Evolutionary conservation across 306 rosid species (phyloP).

Genomic region (Castanea mollissima): DNA sequence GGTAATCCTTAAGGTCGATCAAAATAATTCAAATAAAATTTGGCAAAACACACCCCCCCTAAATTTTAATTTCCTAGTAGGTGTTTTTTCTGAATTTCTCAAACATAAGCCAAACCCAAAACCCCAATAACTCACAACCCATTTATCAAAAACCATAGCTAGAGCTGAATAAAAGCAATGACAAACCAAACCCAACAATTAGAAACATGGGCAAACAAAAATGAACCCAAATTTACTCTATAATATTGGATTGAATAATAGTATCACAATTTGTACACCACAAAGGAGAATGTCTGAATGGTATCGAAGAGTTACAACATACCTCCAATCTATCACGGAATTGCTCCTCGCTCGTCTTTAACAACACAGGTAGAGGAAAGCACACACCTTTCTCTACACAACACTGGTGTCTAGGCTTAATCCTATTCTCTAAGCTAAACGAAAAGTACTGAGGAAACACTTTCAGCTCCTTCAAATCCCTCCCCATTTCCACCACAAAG

Average conservation of each 20-base stretch:
- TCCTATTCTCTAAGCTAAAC: conserved; percentile 79
- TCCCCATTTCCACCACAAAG: conserved; percentile 87
- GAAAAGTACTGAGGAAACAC: conserved; percentile 88
- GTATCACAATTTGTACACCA: conserved; percentile 52
- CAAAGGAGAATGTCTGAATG: conserved; percentile 66
- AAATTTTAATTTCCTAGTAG: too few relatives aligned
- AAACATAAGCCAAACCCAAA: too few relatives aligned
- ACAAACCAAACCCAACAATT: neutral
- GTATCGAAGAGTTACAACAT: conserved; percentile 75
- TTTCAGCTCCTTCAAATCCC: conserved; percentile 79
- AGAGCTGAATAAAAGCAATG: too few relatives aligned
- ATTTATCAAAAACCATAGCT: too few relatives aligned
- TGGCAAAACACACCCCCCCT: neutral
- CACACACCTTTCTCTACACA: conserved; percentile 83
- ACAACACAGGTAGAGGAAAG: conserved; percentile 68
- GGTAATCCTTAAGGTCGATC: neutral
- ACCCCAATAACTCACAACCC: too few relatives aligned
- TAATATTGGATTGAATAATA: conserved; percentile 14
- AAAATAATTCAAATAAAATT: neutral
- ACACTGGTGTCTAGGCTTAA: conserved; percentile 74
- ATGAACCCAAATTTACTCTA: conserved; percentile 4
- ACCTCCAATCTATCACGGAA: conserved; percentile 64
- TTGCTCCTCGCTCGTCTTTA: conserved; percentile 50
- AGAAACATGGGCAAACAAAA: neutral
- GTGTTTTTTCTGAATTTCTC: too few relatives aligned